Evolutionary conservation across 768 basidiomycete genomes (phyloP).

Genomic region (Saitozyma podzolica): DNA sequence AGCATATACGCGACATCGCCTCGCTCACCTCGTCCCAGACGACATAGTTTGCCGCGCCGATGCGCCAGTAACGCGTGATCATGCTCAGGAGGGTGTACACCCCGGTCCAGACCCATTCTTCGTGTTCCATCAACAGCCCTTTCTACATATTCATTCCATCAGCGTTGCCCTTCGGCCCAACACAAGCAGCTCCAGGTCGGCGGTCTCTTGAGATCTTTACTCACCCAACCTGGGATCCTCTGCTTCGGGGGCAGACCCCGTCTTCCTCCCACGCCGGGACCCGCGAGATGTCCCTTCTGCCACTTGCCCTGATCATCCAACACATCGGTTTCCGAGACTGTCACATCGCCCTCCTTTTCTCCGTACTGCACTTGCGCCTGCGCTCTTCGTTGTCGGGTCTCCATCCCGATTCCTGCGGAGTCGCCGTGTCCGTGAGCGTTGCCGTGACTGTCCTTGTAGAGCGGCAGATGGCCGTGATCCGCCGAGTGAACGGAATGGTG

Average conservation of each 20-base stretch:
- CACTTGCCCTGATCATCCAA: constrained; percentile 44
- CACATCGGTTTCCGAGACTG: constrained; percentile 20
- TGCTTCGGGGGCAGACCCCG: constrained; percentile 48
- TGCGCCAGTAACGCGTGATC: constrained; percentile 91
- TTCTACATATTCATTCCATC: constrained; percentile 15
- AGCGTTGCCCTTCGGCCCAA: neutral
- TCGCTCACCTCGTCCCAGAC: constrained; percentile 82
- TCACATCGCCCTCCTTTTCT: constrained; percentile 16
- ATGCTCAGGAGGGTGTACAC: constrained; percentile 91
- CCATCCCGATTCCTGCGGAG: constrained; percentile 19
- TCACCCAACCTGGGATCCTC: constrained; percentile 43
- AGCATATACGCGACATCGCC: neutral
- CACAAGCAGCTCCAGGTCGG: too few relatives aligned
- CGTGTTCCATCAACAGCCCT: constrained; percentile 47
- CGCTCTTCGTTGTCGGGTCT: constrained; percentile 19
- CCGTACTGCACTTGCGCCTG: constrained; percentile 12
- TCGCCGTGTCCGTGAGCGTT: neutral
- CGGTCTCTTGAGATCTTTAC: neutral
- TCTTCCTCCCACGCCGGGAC: constrained; percentile 46
- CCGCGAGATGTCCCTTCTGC: constrained; percentile 47
- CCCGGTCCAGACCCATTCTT: constrained; percentile 53
- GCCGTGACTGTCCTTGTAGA: constrained; percentile 19
- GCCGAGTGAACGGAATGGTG: constrained; percentile 1
- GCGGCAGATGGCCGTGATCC: constrained; percentile 23
- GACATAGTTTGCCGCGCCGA: constrained; percentile 79